Percentiles rank a stretch among this genome's conserved stretches.
Conservation (phyloP, 106 monocot species). For the Dendrobium officinale region DNA sequence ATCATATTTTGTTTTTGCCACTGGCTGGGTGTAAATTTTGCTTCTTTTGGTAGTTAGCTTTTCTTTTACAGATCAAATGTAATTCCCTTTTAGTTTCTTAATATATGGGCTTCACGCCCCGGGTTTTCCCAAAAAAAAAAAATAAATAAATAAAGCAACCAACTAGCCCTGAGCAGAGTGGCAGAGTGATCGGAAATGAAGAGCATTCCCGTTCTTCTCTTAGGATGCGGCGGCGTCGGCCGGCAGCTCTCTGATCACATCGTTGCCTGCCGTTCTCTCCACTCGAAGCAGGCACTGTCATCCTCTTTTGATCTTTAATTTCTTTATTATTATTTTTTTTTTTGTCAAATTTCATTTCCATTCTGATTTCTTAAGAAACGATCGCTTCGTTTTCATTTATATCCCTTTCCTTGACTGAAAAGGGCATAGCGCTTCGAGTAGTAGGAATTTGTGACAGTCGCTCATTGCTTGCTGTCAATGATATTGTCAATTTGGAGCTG, state of each 20-base stretch:
- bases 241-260: constrained; percentile 83
- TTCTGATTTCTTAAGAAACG: background rate
- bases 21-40: no score
- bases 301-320: background rate
- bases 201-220: constrained; percentile 60
- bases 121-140: no score
- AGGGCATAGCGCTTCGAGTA: constrained; percentile 76
- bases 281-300: constrained; percentile 49
- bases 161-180: no score
- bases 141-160: no score
- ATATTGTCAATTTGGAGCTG: constrained; percentile 32
- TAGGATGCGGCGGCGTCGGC: constrained; percentile 94
- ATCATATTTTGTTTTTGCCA: no score
- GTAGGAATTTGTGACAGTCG: constrained; percentile 78
- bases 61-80: no score
- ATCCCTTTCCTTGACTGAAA: background rate
- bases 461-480: constrained; percentile 55
- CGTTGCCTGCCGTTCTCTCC: constrained; percentile 64
- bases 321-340: background rate
- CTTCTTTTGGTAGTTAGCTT: no score
- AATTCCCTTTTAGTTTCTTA: no score
- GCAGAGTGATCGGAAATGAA: constrained; percentile 26
- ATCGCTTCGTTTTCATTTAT: background rate
- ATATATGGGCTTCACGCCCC: no score
- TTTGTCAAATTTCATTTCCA: background rate